These are phyloP conservation scores for Pseudopediastrum boryanum DNA, from an alignment of 139 green algal species.

Conservation along the genomic window DNA sequence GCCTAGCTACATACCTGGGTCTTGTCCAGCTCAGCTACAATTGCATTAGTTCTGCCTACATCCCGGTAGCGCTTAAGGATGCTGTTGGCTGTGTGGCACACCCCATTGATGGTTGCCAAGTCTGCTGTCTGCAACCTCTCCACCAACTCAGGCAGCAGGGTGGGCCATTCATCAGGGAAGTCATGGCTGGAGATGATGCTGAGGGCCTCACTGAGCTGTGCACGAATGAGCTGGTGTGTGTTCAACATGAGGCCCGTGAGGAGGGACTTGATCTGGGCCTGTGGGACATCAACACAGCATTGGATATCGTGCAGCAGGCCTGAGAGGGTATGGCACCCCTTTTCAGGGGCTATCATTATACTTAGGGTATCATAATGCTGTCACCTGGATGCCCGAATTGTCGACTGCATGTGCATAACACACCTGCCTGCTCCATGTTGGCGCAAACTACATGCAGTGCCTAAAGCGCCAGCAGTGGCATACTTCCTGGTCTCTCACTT, in stretches of 20 bases:
- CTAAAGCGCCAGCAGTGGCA: too few relatives aligned
- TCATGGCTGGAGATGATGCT: constrained; percentile 90
- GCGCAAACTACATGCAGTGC: not conserved
- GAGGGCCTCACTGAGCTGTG: constrained; percentile 93
- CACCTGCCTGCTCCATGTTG: not conserved
- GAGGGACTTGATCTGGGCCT: constrained; percentile 88
- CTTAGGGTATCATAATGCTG: not conserved
- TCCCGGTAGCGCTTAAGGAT: constrained; percentile 95
- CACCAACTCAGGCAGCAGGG: constrained; percentile 91
- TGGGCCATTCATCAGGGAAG: constrained; percentile 89
- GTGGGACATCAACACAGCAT: not conserved
- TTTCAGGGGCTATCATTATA: not conserved
- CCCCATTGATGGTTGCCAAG: constrained; percentile 72
- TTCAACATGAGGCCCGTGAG: constrained; percentile 92
- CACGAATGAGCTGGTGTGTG: constrained; percentile 70
- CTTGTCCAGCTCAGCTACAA: constrained; percentile 68
- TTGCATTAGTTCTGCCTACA: constrained; percentile 64
- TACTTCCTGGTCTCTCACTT: too few relatives aligned
- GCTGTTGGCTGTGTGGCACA: constrained; percentile 91
- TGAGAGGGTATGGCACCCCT: not conserved
- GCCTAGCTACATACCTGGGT: constrained; percentile 52
- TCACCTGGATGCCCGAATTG: not conserved
- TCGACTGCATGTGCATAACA: not conserved
- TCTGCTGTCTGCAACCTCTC: constrained; percentile 67
- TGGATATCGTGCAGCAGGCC: not conserved